These are phyloP conservation scores for Yamagishiella unicocca DNA, from an alignment of 139 green algal genomes.

Conservation along the genomic window DNA sequence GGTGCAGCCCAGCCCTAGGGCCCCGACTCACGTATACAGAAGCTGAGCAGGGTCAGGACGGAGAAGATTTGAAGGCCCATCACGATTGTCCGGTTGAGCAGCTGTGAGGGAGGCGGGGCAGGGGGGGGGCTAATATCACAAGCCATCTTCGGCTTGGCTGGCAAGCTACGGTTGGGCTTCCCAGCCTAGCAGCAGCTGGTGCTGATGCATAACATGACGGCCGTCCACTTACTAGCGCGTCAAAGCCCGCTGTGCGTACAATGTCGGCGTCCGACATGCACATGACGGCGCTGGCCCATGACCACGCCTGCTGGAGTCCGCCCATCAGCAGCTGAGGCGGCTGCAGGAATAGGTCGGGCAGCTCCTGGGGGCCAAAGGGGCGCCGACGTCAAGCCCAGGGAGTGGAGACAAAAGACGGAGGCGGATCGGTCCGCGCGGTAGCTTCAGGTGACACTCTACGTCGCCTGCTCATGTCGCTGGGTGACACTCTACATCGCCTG, in stretches of 20 bases:
- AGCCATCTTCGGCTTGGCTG: too few relatives aligned
- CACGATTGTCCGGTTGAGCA: constrained; percentile 35
- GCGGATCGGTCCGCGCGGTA: too few relatives aligned
- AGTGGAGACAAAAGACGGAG: too few relatives aligned
- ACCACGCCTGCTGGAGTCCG: constrained; percentile 7
- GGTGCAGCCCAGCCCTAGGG: neutral
- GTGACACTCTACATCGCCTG: too few relatives aligned
- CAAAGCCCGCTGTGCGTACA: constrained; percentile 25
- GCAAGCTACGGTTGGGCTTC: too few relatives aligned
- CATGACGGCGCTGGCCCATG: constrained; percentile 18
- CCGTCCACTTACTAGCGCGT: constrained; percentile 38
- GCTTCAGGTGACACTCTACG: too few relatives aligned
- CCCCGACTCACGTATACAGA: neutral
- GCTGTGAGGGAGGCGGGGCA: neutral
- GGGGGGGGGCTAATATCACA: too few relatives aligned
- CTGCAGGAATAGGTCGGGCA: constrained; percentile 40
- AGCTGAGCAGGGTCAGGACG: constrained; percentile 9
- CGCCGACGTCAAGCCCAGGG: too few relatives aligned
- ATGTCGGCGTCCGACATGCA: constrained; percentile 22
- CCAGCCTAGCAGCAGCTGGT: too few relatives aligned
- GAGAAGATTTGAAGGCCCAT: constrained; percentile 42
- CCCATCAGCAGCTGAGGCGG: constrained; percentile 4
- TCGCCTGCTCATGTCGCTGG: too few relatives aligned
- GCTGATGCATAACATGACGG: too few relatives aligned
- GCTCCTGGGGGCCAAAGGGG: constrained; percentile 24